Base-by-base conservation (phyloP, 2,329 filamentous ascomycete species). In the Lecanicillium sp. region DNA sequence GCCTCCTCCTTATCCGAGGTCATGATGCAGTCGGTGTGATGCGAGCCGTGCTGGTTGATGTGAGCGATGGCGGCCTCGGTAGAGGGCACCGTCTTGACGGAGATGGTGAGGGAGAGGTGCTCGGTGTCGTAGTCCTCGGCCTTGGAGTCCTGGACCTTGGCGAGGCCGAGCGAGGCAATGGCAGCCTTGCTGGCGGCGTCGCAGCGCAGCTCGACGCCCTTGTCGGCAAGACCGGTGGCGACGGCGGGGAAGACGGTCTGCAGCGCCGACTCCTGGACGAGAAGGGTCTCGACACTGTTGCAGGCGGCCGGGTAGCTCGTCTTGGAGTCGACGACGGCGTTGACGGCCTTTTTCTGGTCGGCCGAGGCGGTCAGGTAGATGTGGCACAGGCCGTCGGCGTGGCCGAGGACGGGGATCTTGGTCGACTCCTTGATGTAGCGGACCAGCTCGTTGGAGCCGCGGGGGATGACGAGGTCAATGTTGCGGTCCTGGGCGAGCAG, bases 281-380 rank as follows among this genome's bases (percentile, higher is more conserved):
- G 77, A 9, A 98, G 73, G 2, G 88, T 94, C 65, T 98, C 92
- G n/a, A 89, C 65, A 30, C 84, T 81, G 66, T 98, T 98, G 71
- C 92, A 98, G 12, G 90, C 92, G 28, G 92, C 92, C 2, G 90
- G 87, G 56, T 98, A 98, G 60, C 83, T 85, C 18, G 85, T 88
- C 66, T 98, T 98, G 33, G 90, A 84, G 64, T 98, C 92, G 39
- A 95, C 71, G 34, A 97, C 69, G 39, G 95, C 83, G 45, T 78
- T 77, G 15, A 76, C 73, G 11, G 87, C 86, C 64, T 86, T 81
- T 31, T 72, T 65, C 29, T 71, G 62, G 51, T 94, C 82, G 34
- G 86, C 89, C 42, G 87, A 85, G 10, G 72, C 69, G 52, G 92
- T 84, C 37, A 98, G 72, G 61, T 92, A 98, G 46, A 87, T 79